Base-by-base conservation (phyloP, 2,329 filamentous ascomycete species). In the Akanthomyces lecanii region DNA sequence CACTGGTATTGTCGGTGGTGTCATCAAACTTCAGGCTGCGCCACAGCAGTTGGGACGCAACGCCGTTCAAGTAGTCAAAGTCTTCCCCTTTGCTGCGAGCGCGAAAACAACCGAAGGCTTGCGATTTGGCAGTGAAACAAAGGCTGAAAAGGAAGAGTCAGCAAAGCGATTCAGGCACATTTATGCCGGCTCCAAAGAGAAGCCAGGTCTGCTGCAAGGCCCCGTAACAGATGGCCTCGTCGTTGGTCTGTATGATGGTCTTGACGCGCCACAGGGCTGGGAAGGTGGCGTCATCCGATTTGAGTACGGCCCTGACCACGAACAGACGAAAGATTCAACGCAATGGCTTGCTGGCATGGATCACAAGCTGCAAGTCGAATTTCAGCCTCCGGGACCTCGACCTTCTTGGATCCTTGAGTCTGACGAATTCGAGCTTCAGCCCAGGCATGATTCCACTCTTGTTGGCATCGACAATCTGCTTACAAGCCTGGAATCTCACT, bases 211-310 rank as follows among this genome's bases (percentile, higher is more conserved):
- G 21, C 78, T 98, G 1, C 85, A 90, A 62, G 95, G 95, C 0
- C 92, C 95, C 5, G 73, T 99, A 57, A 97, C 93, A 0, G 92
- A 99, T 74, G 93, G 94, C 2, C 89, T 94, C 77, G 76, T 97
- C 16, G 76, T 99, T 23, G 87, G 80, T 0, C 69, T 81, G 42
- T 82, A 81, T 61, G 80, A 82, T 64, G 85, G 78, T 25, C 77
- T 82, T n/a, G 81, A 77, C 67, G 78, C 74, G 58, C 82, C 78
- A 5, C 79, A 82, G 48, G 83, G 85, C 16, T 97, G 94, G 87
- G 87, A 92, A 66, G 95, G 95, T 2, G 94, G 92, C 1, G 84
- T 97, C 30, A 70, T 97, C 59, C 88, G 88, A 69, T 91, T 97
- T 69, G 89, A 95, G 48, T 74, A 72, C 48, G 69, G 70, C 23